Conservation (phyloP, 2,329 filamentous ascomycete genomes). For the Claviceps sp. region DNA sequence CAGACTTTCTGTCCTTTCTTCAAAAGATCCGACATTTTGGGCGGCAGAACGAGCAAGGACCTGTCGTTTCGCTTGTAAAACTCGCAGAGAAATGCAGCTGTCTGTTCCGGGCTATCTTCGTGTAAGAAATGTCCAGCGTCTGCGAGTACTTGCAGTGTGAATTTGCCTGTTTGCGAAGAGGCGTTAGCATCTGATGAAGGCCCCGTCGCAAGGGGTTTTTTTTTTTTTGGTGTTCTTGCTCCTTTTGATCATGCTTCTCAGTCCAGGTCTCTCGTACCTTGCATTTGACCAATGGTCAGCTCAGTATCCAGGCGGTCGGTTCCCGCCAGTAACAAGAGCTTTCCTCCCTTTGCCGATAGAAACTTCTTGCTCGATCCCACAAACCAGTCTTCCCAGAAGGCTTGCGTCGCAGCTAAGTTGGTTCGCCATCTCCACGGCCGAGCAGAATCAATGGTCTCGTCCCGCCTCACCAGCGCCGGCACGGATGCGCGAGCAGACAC, state of each 20-base stretch:
- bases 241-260: neutral
- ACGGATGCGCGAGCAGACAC: constrained; percentile 80
- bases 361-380: constrained; percentile 80
- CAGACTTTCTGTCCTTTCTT: constrained; percentile 48
- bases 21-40: constrained; percentile 71
- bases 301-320: constrained; percentile 86
- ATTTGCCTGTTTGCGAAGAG: constrained; percentile 50
- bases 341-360: constrained; percentile 65
- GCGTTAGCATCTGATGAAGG: neutral
- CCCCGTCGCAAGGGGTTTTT: constrained; percentile 7
- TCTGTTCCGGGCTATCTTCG: constrained; percentile 86
- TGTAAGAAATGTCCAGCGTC: constrained; percentile 95
- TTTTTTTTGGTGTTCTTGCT: neutral
- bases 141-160: constrained; percentile 86
- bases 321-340: constrained; percentile 72
- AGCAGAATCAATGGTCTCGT: constrained; percentile 22
- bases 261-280: constrained; percentile 40
- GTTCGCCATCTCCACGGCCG: constrained; percentile 74
- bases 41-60: constrained; percentile 70
- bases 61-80: constrained; percentile 89
- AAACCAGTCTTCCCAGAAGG: constrained; percentile 95
- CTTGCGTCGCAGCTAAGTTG: constrained; percentile 67
- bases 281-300: constrained; percentile 92
- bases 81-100: constrained; percentile 70
- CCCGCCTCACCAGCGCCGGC: constrained; percentile 55